Evolutionary conservation across 257 asterid genomes (phyloP).

Genomic region (Misopates orontium): DNA sequence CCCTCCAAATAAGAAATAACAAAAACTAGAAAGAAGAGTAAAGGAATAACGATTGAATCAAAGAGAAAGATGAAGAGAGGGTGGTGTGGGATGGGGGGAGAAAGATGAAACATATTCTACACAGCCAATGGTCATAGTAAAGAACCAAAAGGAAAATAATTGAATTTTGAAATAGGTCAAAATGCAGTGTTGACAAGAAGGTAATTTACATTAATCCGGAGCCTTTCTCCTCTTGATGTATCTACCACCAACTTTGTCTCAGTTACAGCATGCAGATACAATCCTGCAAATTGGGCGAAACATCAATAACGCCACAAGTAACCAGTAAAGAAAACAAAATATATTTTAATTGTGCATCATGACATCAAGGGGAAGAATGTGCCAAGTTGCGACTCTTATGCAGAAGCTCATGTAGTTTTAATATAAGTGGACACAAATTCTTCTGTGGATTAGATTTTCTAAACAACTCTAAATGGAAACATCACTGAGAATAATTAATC

Average conservation of each 20-base stretch:
- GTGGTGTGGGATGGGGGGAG: neutral
- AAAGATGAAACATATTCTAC: neutral
- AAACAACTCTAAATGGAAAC: neutral
- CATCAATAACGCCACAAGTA: constrained; percentile 25
- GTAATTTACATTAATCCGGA: constrained; percentile 76
- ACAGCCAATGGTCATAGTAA: neutral
- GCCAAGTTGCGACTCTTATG: too few relatives aligned
- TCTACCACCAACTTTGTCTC: constrained; percentile 91
- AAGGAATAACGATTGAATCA: neutral
- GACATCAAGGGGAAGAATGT: neutral
- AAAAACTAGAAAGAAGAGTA: neutral
- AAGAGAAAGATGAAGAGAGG: neutral
- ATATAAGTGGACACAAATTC: neutral
- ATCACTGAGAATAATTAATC: neutral
- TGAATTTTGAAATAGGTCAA: constrained; percentile 12
- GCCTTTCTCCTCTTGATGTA: constrained; percentile 98
- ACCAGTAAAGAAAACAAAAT: constrained; percentile 5
- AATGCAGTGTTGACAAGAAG: constrained; percentile 16
- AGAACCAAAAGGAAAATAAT: constrained; percentile 1
- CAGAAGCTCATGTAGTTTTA: neutral
- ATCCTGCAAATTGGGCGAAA: constrained; percentile 42
- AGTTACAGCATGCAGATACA: constrained; percentile 79
- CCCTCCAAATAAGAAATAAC: neutral
- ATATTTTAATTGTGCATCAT: neutral
- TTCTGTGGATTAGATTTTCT: neutral